These are phyloP conservation scores for Canavalia gladiata DNA, from an alignment of 306 rosid genomes.

Conservation along the genomic window DNA sequence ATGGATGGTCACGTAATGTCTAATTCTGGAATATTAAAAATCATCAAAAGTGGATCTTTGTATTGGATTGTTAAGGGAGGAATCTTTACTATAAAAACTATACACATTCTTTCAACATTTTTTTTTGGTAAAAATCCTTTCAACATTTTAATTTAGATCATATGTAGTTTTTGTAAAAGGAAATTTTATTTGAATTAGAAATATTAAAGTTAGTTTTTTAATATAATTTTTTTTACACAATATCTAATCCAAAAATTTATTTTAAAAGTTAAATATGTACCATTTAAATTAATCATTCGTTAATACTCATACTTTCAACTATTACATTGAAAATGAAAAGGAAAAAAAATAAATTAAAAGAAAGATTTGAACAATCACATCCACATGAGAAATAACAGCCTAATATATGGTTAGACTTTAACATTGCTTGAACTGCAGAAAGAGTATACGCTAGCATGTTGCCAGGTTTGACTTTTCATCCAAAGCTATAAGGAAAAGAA, in stretches of 20 bases:
- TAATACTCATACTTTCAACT: too few species aligned
- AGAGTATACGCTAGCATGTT: constrained; percentile 39
- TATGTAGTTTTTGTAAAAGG: too few species aligned
- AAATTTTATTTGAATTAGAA: too few species aligned
- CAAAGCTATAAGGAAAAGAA: background rate
- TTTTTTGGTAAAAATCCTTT: background rate
- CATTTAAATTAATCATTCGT: too few species aligned
- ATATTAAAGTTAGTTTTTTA: too few species aligned
- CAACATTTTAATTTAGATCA: too few species aligned
- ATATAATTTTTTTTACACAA: too few species aligned
- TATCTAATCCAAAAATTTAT: too few species aligned
- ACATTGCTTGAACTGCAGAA: constrained; percentile 3
- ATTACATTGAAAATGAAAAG: background rate
- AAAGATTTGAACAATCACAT: background rate
- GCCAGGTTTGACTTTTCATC: constrained; percentile 45
- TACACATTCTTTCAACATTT: constrained; percentile 22
- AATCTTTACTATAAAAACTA: background rate
- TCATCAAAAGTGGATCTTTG: constrained; percentile 20
- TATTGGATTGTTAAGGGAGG: background rate
- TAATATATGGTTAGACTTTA: background rate
- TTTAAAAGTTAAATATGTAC: too few species aligned
- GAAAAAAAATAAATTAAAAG: background rate
- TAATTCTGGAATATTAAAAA: background rate
- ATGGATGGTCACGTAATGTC: constrained; percentile 31
- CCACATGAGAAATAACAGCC: background rate